phyloP scores from a whole-genome alignment of 345 rosid genomes.

The Iberis pinnata region DNA sequence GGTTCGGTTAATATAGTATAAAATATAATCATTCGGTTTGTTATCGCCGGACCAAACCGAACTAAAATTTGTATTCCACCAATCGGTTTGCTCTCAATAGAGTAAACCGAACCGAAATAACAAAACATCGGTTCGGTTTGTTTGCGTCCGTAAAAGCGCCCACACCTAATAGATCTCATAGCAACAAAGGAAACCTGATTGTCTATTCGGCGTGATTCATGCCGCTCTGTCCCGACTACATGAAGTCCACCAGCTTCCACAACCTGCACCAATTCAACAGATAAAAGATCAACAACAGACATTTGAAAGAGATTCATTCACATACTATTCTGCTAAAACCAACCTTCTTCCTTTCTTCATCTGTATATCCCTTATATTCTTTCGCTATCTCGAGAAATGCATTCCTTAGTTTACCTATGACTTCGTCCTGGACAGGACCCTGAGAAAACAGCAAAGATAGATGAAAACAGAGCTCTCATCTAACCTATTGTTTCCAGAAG shows the following conservation, averaged over 20 bases:
- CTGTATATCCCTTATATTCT: conserved; percentile 77
- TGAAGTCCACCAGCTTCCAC: conserved; percentile 93
- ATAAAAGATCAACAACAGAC: conserved; percentile 12
- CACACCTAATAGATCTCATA: neutral
- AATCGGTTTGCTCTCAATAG: no score
- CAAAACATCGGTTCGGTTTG: no score
- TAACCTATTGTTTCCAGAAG: neutral
- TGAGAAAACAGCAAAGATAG: conserved; percentile 18
- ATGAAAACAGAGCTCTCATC: no score
- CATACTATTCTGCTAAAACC: conserved; percentile 3
- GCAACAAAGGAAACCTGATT: conserved; percentile 61
- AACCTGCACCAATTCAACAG: conserved; percentile 43
- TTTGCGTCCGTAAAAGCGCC: no score
- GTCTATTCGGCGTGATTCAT: conserved; percentile 88
- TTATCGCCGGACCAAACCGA: no score
- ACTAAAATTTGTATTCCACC: no score
- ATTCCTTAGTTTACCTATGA: conserved; percentile 66
- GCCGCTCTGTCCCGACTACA: conserved; percentile 90
- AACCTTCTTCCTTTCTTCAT: conserved; percentile 85
- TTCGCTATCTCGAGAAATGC: conserved; percentile 65
- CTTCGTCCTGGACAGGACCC: conserved; percentile 93
- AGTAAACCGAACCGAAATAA: no score
- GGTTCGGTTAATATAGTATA: no score
- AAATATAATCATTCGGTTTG: no score
- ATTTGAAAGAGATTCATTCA: conserved; percentile 13